Conservation (phyloP, 2,329 filamentous ascomycete species). For the Xylaria digitata region DNA sequence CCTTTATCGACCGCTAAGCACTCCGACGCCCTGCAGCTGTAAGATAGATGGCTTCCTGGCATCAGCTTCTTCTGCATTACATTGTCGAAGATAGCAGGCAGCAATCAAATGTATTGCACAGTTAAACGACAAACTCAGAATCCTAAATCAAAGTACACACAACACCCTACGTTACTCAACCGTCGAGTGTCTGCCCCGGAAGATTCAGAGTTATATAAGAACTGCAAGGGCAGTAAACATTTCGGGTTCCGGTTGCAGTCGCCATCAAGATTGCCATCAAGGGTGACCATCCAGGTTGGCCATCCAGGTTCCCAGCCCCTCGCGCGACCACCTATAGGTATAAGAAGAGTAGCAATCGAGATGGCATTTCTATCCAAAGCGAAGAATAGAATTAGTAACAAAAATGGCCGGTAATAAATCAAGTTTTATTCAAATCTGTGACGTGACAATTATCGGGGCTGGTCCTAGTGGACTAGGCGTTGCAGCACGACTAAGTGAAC, state of each 20-base stretch:
- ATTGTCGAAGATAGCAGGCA: background rate
- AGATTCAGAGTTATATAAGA: background rate
- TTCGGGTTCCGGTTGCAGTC: background rate
- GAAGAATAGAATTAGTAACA: conserved; percentile 1
- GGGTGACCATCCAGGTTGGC: conserved; percentile 33
- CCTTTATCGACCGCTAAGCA: background rate
- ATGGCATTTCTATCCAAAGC: background rate
- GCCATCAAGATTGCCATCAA: background rate
- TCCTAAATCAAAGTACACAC: background rate
- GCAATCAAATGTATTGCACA: background rate
- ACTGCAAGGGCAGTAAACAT: background rate
- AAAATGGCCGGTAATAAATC: conserved; percentile 36
- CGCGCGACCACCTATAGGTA: background rate
- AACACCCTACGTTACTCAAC: background rate
- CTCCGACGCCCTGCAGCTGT: background rate
- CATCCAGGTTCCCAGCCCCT: conserved; percentile 29
- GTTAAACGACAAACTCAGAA: background rate
- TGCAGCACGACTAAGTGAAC: conserved; percentile 76
- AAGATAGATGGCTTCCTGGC: background rate
- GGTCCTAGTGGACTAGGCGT: conserved; percentile 81
- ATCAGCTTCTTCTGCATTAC: background rate
- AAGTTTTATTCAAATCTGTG: conserved; percentile 58
- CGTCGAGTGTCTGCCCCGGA: too few relatives aligned
- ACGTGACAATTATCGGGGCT: conserved; percentile 78
- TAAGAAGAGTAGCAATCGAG: conserved; percentile 14